Base-by-base conservation (phyloP, 441 rosid species). In the Populus tomentosa region DNA sequence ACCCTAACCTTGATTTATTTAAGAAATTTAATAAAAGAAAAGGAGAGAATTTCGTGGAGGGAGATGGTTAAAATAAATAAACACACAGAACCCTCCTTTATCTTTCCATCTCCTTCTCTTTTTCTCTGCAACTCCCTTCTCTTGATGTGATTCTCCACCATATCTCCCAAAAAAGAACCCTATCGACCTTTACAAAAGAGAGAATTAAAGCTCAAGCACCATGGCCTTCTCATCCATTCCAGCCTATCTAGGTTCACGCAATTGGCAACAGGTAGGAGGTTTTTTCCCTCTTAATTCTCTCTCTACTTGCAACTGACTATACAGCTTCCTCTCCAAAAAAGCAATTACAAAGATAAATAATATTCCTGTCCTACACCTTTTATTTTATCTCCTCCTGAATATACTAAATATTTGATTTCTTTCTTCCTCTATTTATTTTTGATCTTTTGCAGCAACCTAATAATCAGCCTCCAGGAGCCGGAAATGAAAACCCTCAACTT, bases 181-280 rank as follows among this genome's bases (percentile, higher is more conserved):
- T 75, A 81, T 69, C 74, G 81, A 81, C 82, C 90, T 90, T 92
- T 88, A 78, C 84, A 76, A 88, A 88, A 83, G 83, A 87, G 80
- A 87, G 70, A 75, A 70, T 77, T 84, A 88, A 89, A 86, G 79
- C 82, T 80, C 80, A 79, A 84, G 82, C 82, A 78, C 87, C 86
- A 92, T 94, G 98, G 95, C 86, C 87, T 94, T 90, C 85, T 81
- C 95, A 64, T 92, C 98, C 80, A 82, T 91, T 82, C 97, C 95
- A 81, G 83, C 88, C 88, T 91, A 94, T 88, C 92, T 94, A 81
- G 98, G 90, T 90, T 91, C 96, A 73, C 77, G 91, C 86, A 91
- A 91, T 90, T 92, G 98, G 98, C 97, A 88, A 64, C 97, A 91
- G 85, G 93, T 87, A 81, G 23, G 26, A 38, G 4, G 4, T 3